Percentiles rank a stretch among this genome's conserved stretches.
Conservation (phyloP, 768 basidiomycete genomes). For the Pisolithus sp. region DNA sequence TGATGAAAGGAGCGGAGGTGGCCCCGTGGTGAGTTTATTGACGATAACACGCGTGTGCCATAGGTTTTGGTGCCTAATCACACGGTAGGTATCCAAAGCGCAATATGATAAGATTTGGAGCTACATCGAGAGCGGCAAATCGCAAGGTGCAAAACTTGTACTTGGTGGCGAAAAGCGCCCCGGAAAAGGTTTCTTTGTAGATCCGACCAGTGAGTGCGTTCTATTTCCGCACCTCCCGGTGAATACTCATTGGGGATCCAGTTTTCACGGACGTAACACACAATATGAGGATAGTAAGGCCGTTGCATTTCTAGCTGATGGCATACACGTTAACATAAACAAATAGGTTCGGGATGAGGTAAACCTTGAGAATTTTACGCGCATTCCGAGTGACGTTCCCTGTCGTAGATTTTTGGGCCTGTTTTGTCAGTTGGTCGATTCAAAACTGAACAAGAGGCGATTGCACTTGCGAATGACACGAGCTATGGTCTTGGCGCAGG, state of each 20-base stretch:
- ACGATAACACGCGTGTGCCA: background rate
- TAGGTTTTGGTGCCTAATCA: conserved; percentile 5
- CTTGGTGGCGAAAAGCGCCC: conserved; percentile 77
- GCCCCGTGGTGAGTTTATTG: conserved; percentile 64
- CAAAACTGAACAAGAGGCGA: conserved; percentile 81
- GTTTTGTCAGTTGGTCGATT: conserved; percentile 82
- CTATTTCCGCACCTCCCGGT: conserved; percentile 4
- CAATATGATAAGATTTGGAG: conserved; percentile 84
- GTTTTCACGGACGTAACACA: conserved; percentile 78
- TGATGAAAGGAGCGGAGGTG: conserved; percentile 65
- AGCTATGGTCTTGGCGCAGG: conserved; percentile 90
- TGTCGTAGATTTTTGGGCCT: conserved; percentile 82
- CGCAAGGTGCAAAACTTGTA: conserved; percentile 71
- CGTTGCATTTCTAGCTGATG: background rate
- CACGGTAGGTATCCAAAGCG: conserved; percentile 63
- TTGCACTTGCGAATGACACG: conserved; percentile 80
- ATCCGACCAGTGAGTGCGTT: conserved; percentile 70
- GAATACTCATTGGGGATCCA: conserved; percentile 21
- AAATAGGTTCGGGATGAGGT: conserved; percentile 29
- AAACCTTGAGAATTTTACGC: conserved; percentile 5
- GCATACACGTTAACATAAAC: conserved; percentile 19
- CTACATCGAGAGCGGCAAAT: conserved; percentile 83
- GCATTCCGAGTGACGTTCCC: conserved; percentile 5
- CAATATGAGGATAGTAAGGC: conserved; percentile 79
- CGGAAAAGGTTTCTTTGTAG: conserved; percentile 80